Conservation (phyloP, 108 stramenopile genomes). For the Nitzschia sp. region DNA sequence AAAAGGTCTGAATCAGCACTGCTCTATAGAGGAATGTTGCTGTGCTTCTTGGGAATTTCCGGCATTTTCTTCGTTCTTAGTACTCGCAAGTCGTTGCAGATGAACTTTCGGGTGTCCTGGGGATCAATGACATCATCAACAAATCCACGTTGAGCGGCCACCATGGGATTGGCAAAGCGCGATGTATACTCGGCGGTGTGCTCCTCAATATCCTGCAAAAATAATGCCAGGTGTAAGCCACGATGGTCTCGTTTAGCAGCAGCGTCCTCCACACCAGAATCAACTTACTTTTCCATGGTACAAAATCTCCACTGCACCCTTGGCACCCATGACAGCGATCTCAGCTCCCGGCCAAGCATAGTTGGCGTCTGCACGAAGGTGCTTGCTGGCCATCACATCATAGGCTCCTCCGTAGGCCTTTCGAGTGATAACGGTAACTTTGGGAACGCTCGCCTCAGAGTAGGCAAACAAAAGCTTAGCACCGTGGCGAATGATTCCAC, state of each 20-base stretch:
- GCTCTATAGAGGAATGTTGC: conserved; percentile 95
- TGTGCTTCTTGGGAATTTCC: conserved; percentile 88
- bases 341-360: conserved; percentile 98
- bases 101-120: conserved; percentile 78
- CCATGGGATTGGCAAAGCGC: conserved; percentile 95
- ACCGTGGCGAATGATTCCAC: conserved; percentile 97
- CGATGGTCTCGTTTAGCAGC: no score
- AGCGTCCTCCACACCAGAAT: no score
- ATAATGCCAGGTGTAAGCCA: no score
- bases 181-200: conserved; percentile 90
- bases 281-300: conserved; percentile 91
- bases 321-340: conserved; percentile 99
- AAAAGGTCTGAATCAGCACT: no score
- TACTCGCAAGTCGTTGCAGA: conserved; percentile 94
- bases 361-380: conserved; percentile 96
- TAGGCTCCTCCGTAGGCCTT: conserved; percentile 99
- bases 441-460: conserved; percentile 97
- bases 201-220: conserved; percentile 83
- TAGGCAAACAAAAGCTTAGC: conserved; percentile 99
- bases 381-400: conserved; percentile 99
- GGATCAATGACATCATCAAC: conserved; percentile 98
- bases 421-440: conserved; percentile 98
- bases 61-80: conserved; percentile 86
- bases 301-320: conserved; percentile 99
- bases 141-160: conserved; percentile 93